A percentile compares a stretch with the other conserved stretches of the same genome.
phyloP scores from a whole-genome alignment of 2,329 filamentous ascomycete species.

The Trichoderma sp. region DNA sequence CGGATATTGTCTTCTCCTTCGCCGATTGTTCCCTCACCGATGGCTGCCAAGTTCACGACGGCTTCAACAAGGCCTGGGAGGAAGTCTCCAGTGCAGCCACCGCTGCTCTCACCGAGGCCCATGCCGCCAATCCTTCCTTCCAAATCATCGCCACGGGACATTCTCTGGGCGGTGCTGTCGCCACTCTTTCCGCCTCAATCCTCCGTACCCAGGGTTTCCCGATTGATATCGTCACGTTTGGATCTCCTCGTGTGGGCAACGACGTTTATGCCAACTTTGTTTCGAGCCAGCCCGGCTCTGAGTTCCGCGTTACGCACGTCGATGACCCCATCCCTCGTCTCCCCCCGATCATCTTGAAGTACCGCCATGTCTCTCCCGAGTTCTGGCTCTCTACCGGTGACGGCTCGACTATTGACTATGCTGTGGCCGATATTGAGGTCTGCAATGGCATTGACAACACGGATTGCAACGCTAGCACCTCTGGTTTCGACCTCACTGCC shows the following conservation, averaged over 20 bases:
- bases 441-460: constrained; percentile 49
- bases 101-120: constrained; percentile 43
- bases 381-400: constrained; percentile 54
- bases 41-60: constrained; percentile 53
- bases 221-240: constrained; percentile 62
- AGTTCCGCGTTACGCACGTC: constrained; percentile 64
- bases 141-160: constrained; percentile 61
- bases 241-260: constrained; percentile 64
- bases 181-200: constrained; percentile 56
- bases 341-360: constrained; percentile 58
- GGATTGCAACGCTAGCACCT: constrained; percentile 50
- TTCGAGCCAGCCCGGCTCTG: constrained; percentile 47
- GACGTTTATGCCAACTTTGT: constrained; percentile 52
- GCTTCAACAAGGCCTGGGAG: constrained; percentile 58
- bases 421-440: constrained; percentile 40
- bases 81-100: constrained; percentile 47
- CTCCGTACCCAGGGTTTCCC: constrained; percentile 47
- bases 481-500: constrained; percentile 42
- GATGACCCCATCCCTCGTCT: constrained; percentile 67
- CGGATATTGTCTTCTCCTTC: constrained; percentile 43
- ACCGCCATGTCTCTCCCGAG: constrained; percentile 66
- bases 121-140: constrained; percentile 48
- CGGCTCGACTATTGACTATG: constrained; percentile 36
- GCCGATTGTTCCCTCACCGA: constrained; percentile 29
- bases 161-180: constrained; percentile 65